phyloP scores from a whole-genome alignment of 495 filamentous ascomycete species.

The Chaetomium tenue region DNA sequence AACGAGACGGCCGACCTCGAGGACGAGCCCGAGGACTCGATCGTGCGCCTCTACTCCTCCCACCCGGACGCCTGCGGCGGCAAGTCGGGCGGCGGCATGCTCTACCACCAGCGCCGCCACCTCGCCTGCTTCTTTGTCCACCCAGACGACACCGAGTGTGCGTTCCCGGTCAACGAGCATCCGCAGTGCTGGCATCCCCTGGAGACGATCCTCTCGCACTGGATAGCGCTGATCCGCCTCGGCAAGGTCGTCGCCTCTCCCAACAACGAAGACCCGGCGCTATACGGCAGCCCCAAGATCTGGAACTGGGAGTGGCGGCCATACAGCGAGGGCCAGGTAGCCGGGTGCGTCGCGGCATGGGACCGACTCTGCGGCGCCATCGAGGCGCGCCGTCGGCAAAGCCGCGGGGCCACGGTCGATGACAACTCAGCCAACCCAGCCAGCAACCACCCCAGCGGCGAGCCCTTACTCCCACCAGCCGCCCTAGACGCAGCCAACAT shows the following conservation, averaged over 20 bases:
- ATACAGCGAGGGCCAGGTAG: constrained; percentile 8
- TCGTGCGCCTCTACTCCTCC: constrained; percentile 4
- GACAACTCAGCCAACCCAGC: neutral
- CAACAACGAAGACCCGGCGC: neutral
- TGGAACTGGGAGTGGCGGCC: constrained; percentile 16
- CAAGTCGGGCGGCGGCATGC: constrained; percentile 2
- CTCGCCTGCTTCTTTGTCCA: constrained; percentile 13
- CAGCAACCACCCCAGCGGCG: neutral
- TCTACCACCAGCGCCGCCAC: constrained; percentile 10
- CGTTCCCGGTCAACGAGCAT: neutral
- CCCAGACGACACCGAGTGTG: neutral
- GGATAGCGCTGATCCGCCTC: constrained; percentile 3
- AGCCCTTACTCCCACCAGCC: neutral
- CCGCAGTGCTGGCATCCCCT: constrained; percentile 4
- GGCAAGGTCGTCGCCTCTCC: constrained; percentile 12
- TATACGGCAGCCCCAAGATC: constrained; percentile 8
- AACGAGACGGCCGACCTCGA: neutral
- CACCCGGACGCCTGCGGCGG: neutral
- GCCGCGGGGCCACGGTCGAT: neutral
- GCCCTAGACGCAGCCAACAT: constrained; percentile 5
- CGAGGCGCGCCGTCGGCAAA: neutral
- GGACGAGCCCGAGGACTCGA: neutral
- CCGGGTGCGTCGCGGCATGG: constrained; percentile 11
- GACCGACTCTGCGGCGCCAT: constrained; percentile 7
- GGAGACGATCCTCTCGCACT: constrained; percentile 11